phyloP scores from a whole-genome alignment of 352 stramenopile genomes.

The Phytophthora hibernalis region DNA sequence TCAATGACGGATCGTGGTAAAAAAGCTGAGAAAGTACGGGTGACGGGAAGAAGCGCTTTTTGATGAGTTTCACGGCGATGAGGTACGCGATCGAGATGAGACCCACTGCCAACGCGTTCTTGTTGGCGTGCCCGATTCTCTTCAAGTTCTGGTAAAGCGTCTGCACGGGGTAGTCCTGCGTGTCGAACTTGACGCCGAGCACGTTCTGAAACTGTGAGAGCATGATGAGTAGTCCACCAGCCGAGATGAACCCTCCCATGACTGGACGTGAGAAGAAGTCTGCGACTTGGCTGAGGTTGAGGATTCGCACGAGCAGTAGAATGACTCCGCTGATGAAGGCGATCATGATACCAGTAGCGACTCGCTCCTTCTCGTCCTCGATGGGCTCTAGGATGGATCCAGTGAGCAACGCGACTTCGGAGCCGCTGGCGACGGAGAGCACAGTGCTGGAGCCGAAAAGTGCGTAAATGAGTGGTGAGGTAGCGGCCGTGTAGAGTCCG shows the following conservation, averaged over 20 bases:
- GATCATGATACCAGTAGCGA: constrained; percentile 54
- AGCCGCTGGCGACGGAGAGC: constrained; percentile 77
- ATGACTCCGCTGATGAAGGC: constrained; percentile 81
- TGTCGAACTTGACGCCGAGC: constrained; percentile 69
- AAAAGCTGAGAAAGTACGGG: constrained; percentile 34
- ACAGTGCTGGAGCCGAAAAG: constrained; percentile 84
- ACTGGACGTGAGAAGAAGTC: constrained; percentile 91
- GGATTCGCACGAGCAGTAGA: constrained; percentile 77
- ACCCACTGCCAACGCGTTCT: constrained; percentile 69
- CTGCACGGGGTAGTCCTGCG: constrained; percentile 53
- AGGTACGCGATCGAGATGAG: constrained; percentile 64
- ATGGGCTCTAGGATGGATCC: constrained; percentile 59
- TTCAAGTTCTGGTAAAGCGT: constrained; percentile 67
- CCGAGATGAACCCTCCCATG: constrained; percentile 91
- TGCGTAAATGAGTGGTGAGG: constrained; percentile 85
- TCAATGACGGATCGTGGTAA: constrained; percentile 5
- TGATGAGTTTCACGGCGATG: constrained; percentile 38
- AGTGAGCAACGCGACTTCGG: constrained; percentile 58
- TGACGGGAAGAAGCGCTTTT: constrained; percentile 43
- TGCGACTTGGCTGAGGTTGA: constrained; percentile 86
- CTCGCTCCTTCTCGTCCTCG: constrained; percentile 45
- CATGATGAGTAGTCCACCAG: constrained; percentile 89
- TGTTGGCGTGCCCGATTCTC: constrained; percentile 68
- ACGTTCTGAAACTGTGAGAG: constrained; percentile 89
- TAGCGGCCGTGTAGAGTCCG: constrained; percentile 85